phyloP scores from a whole-genome alignment of 2,329 filamentous ascomycete genomes.

The Hysterium pulicare region DNA sequence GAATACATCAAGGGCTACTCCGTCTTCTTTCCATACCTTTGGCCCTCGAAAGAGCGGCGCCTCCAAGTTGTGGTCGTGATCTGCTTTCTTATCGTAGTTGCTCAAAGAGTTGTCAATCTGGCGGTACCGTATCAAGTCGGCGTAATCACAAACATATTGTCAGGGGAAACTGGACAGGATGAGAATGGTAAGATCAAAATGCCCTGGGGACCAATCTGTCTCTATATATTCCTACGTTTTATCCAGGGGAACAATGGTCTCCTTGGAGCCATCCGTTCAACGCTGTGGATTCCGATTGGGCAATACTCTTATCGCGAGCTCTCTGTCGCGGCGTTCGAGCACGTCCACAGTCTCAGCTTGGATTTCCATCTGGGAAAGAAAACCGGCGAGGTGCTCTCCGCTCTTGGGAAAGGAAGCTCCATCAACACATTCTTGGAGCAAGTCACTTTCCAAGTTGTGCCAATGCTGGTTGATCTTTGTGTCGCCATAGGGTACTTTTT shows the following conservation, averaged over 20 bases:
- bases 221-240: slow-evolving; percentile 75
- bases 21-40: slow-evolving; percentile 93
- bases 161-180: slow-evolving; percentile 49
- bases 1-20: slow-evolving; percentile 92
- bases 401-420: slow-evolving; percentile 89
- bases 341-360: slow-evolving; percentile 90
- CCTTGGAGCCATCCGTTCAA: slow-evolving; percentile 74
- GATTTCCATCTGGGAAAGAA: slow-evolving; percentile 97
- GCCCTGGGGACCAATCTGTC: slow-evolving; percentile 69
- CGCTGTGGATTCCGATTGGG: slow-evolving; percentile 93
- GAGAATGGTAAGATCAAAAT: slow-evolving; percentile 44
- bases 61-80: slow-evolving; percentile 76
- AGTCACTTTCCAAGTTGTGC: slow-evolving; percentile 90
- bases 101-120: slow-evolving; percentile 82
- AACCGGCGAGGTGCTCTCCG: slow-evolving; percentile 92
- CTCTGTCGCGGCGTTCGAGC: slow-evolving; percentile 93
- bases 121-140: slow-evolving; percentile 81
- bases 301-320: slow-evolving; percentile 95
- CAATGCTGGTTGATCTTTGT: slow-evolving; percentile 87
- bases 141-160: slow-evolving; percentile 71
- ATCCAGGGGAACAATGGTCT: slow-evolving; percentile 87
- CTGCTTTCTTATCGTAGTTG: slow-evolving; percentile 75
- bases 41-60: slow-evolving; percentile 76
- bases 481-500: slow-evolving; percentile 82
- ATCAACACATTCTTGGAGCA: slow-evolving; percentile 97